Evolutionary conservation across 2,329 filamentous ascomycete species (phyloP).

Genomic region (Berkeleyomyces basicola): DNA sequence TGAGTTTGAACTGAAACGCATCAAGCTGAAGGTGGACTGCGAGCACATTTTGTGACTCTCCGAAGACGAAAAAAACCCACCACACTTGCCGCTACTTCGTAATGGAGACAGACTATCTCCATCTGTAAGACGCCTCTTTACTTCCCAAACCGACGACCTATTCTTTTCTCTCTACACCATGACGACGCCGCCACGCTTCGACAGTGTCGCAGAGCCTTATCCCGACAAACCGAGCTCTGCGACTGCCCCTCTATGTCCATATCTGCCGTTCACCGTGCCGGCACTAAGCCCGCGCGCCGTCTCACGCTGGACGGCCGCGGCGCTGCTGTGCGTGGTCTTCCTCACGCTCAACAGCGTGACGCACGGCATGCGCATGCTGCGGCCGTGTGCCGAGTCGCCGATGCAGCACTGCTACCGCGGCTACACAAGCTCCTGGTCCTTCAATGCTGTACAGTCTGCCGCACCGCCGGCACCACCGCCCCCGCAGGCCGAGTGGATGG

Average conservation of each 20-base stretch:
- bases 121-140: neutral
- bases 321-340: conserved; percentile 9
- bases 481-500: conserved; percentile 27
- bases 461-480: neutral
- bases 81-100: neutral
- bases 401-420: conserved; percentile 20
- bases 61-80: neutral
- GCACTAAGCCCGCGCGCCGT: neutral
- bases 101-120: neutral
- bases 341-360: conserved; percentile 16
- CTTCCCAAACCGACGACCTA: neutral
- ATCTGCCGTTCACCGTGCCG: neutral
- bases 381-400: conserved; percentile 16
- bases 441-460: conserved; percentile 23
- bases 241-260: neutral
- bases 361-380: conserved; percentile 16
- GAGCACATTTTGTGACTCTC: neutral
- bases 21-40: neutral
- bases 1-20: neutral
- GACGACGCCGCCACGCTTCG: neutral
- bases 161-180: neutral
- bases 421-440: conserved; percentile 25
- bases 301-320: conserved; percentile 3
- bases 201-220: neutral
- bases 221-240: neutral